phyloP scores from a whole-genome alignment of 139 green algal species.

The Diplosphaera chodatii region DNA sequence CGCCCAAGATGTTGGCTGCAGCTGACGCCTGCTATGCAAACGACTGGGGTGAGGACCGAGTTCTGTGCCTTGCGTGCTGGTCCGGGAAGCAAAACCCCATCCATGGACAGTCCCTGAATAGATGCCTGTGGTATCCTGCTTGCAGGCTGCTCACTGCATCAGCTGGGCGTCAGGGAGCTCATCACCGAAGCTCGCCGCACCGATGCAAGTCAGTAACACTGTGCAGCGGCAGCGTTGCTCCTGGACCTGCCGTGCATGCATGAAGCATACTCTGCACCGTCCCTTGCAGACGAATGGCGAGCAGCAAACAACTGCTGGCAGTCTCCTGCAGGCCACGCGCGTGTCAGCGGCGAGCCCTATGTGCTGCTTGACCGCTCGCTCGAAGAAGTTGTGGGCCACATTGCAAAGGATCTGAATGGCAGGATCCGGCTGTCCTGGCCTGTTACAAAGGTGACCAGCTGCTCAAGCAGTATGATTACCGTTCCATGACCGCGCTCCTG shows the following conservation, averaged over 20 bases:
- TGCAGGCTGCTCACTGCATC: neutral
- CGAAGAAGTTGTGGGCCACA: neutral
- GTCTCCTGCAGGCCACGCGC: neutral
- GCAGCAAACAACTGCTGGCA: too few species aligned
- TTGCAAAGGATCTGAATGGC: neutral
- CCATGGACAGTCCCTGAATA: too few species aligned
- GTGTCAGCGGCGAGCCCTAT: neutral
- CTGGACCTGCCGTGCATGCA: too few species aligned
- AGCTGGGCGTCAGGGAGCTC: neutral
- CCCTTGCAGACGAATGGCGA: too few species aligned
- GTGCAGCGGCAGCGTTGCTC: too few species aligned
- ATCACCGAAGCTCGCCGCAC: neutral
- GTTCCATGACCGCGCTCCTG: too few species aligned
- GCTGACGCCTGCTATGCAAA: neutral
- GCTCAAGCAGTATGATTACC: too few species aligned
- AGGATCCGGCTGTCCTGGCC: neutral
- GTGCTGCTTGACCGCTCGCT: neutral
- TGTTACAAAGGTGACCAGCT: neutral
- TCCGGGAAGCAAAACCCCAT: too few species aligned
- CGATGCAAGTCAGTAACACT: neutral
- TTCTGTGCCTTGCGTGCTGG: too few species aligned
- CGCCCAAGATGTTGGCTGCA: neutral
- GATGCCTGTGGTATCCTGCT: too few species aligned
- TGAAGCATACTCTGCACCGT: too few species aligned
- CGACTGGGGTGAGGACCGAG: neutral